Evolutionary conservation across 306 rosid species (phyloP), one percentile per base, ranked within the genome.

Genomic region (Rosa rugosa): DNA sequence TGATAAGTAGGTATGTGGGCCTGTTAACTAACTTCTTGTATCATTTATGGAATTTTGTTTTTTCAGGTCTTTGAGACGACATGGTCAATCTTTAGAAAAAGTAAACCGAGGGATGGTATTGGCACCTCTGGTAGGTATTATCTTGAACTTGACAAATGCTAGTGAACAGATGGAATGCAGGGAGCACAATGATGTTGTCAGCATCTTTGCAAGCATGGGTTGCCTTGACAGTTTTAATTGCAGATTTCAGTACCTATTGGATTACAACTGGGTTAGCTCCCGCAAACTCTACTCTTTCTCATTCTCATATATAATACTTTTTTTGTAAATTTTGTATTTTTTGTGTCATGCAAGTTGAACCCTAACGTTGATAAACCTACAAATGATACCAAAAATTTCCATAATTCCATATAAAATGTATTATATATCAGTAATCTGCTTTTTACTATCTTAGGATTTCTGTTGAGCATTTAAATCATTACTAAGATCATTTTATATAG

Each of bases 121-220:
- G 89, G 98, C 96, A 72, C 99, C 99, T 79, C 89, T 95, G 31
- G 88, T 90, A 0, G 98, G 99, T 44, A 95, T 93, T 75, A 91
- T 95, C 76, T 88, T 89, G 83, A 95, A 95, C 83, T 80, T 95
- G 83, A 84, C 91, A 92, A 91, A 91, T 81, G 92, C 97, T 46
- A 82, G 89, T 70, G 87, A 83, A 68, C 81, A 86, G 78, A 83
- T 77, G 83, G 88, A 89, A 76, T 76, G 76, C 82, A 76, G n/a
- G 71, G 92, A 90, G 73, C 84, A 73, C 78, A 95, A 89, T 85
- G 91, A 91, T 85, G 89, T 95, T 54, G 86, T 91, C 79, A 92
- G 89, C 81, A 83, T 95, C 75, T 90, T 95, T 72, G 93, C 97
- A 81, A 93, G 94, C 90, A 91, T 93, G 98, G 93, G 92, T 77